A percentile compares a stretch with the other conserved stretches of the same genome.
These are phyloP conservation scores for Septoria linicola DNA, from an alignment of 2,329 filamentous ascomycete genomes.

Conservation along the genomic window DNA sequence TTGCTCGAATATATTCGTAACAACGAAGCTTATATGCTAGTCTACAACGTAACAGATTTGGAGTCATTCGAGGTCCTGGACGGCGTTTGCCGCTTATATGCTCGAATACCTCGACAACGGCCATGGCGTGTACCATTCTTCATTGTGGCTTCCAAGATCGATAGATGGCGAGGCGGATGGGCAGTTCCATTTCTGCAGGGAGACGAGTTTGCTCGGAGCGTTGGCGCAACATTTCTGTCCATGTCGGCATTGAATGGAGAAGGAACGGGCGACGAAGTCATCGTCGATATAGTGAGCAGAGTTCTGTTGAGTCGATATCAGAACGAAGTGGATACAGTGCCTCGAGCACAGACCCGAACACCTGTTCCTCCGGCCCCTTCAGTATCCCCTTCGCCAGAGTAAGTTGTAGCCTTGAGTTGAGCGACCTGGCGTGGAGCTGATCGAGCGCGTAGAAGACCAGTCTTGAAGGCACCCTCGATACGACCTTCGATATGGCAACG, in stretches of 20 bases:
- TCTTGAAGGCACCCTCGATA: constrained; percentile 1
- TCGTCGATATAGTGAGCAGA: constrained; percentile 14
- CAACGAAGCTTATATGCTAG: constrained; percentile 16
- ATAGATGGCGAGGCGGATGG: constrained; percentile 18
- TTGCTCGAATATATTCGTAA: constrained; percentile 10
- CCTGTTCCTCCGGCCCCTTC: background rate
- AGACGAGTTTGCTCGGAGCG: constrained; percentile 8
- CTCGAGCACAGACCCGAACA: background rate
- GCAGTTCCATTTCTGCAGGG: constrained; percentile 8
- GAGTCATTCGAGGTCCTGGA: constrained; percentile 13
- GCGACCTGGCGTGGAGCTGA: background rate
- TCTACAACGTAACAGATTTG: constrained; percentile 15
- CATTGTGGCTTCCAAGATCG: constrained; percentile 13
- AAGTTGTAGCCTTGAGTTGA: background rate
- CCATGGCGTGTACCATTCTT: constrained; percentile 12
- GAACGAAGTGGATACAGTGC: constrained; percentile 13
- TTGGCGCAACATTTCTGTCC: constrained; percentile 9
- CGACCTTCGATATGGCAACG: constrained; percentile 10
- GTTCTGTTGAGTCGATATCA: constrained; percentile 9
- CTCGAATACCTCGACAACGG: constrained; percentile 12
- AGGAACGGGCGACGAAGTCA: constrained; percentile 11
- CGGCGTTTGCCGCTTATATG: constrained; percentile 3
- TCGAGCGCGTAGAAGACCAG: background rate
- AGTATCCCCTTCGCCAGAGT: background rate
- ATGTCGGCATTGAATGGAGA: constrained; percentile 18